Base-by-base conservation (phyloP, 2,329 filamentous ascomycete species). In the Pyricularia grisea region DNA sequence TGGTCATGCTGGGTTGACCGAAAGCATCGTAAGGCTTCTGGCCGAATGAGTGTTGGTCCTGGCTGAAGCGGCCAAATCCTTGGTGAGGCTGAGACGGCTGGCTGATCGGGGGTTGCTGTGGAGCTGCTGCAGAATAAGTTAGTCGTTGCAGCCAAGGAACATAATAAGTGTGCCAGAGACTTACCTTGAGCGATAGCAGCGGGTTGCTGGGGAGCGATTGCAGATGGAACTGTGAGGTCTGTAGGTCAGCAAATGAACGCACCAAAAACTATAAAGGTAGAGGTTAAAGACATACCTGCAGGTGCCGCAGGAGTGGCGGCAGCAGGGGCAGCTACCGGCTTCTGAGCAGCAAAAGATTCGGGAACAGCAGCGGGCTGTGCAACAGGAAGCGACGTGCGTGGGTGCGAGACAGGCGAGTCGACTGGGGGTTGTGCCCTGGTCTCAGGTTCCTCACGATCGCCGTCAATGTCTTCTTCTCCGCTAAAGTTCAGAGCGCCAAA, bases 401-500 rank as follows among this genome's bases (percentile, higher is more conserved):
- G 94, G 73, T 92, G 89, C 68, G 92, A 86, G 71, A 94, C 88
- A 50, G 95, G 95, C 23, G 95, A 97, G 77, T 97, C 94, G 73
- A 94, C 92, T 31, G 94, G 94, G 71, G 94, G 93, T 77, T 97
- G 94, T 72, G 92, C 90, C 75, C 94, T 90, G 69, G 95, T 98
- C 84, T 98, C 94, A 60, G 94, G 90, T 79, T 98, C 93, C 81
- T 99, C 95, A 71, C 94, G 89, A 76, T 97, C 93, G 72, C 94
- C 93, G 76, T 98, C 95, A 72, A 97, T 92, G 75, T 97, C 94
- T 68, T 93, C 91, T 66, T 94, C 91, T 68, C 90, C 93, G 76
- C 92, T 94, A 75, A 99, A 80, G 76, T 91, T 96, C 84, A 99
- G 92, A 78, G 94, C 96, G 72, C 95, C 95, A 78, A 99, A 99